Evolutionary conservation across 192 early-diverging fungal species (phyloP).

Genomic region (Entomortierella chlamydospora): DNA sequence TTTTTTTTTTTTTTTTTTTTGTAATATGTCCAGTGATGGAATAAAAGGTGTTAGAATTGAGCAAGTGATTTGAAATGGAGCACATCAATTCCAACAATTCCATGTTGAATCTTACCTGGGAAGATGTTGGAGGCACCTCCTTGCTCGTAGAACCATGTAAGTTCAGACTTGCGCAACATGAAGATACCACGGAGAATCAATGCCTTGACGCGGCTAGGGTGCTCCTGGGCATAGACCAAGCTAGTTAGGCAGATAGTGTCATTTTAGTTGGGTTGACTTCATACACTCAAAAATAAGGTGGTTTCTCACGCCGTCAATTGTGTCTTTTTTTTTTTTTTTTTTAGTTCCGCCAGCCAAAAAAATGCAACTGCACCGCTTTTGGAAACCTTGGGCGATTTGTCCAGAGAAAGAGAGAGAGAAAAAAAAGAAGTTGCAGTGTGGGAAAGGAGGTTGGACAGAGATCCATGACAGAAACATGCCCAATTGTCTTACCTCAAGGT

Average conservation of each 20-base stretch:
- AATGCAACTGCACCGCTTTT: neutral
- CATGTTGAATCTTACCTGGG: constrained; percentile 62
- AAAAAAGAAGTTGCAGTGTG: neutral
- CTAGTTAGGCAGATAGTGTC: constrained; percentile 9
- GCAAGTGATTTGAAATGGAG: no score
- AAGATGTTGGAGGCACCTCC: constrained; percentile 74
- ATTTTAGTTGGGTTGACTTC: neutral
- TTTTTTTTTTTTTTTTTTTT: neutral
- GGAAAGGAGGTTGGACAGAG: no score
- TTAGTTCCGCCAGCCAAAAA: neutral
- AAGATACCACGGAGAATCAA: constrained; percentile 79
- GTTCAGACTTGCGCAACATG: constrained; percentile 63
- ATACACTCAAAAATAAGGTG: neutral
- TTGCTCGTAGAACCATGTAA: constrained; percentile 76
- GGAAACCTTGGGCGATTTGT: no score
- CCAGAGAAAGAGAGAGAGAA: neutral
- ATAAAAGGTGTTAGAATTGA: no score
- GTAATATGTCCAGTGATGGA: neutral
- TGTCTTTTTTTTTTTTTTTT: constrained; percentile 5
- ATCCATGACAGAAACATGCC: no score
- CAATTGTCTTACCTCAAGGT: constrained; percentile 53
- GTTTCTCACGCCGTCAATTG: constrained; percentile 1
- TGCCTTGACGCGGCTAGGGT: constrained; percentile 71
- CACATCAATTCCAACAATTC: no score
- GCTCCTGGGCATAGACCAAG: constrained; percentile 69